Conservation (phyloP, 495 filamentous ascomycete genomes). For the Platismatia glauca region DNA sequence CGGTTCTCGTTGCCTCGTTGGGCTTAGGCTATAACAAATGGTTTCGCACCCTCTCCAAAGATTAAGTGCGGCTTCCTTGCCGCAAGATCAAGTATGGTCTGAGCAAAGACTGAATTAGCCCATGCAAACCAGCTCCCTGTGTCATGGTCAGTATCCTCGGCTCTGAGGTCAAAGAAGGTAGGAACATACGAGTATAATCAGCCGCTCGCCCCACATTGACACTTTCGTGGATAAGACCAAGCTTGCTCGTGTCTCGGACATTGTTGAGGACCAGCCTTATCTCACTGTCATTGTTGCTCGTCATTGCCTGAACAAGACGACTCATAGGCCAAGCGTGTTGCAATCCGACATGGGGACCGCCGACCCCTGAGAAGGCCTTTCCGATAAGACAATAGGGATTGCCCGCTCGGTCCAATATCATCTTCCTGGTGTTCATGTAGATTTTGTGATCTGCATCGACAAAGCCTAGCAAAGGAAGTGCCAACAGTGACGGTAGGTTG, state of each 20-base stretch:
- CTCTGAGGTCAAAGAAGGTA: background rate
- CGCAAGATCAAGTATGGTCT: constrained; percentile 85
- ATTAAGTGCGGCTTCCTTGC: constrained; percentile 79
- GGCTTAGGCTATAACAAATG: constrained; percentile 19
- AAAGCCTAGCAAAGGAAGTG: constrained; percentile 83
- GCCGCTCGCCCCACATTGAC: constrained; percentile 68
- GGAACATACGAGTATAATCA: constrained; percentile 64
- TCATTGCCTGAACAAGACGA: constrained; percentile 81
- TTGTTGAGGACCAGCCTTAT: constrained; percentile 61
- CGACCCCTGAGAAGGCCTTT: constrained; percentile 75
- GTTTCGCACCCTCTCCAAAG: constrained; percentile 50
- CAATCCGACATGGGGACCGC: constrained; percentile 73
- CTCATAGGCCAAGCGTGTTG: constrained; percentile 97
- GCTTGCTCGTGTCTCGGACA: constrained; percentile 60
- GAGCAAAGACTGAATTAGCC: constrained; percentile 94
- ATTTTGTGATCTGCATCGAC: constrained; percentile 52
- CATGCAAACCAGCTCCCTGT: constrained; percentile 89
- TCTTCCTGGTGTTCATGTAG: constrained; percentile 85
- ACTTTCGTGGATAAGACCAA: constrained; percentile 87
- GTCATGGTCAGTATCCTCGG: constrained; percentile 25
- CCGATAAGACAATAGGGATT: constrained; percentile 90
- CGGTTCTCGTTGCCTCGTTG: background rate
- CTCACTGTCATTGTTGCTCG: constrained; percentile 76
- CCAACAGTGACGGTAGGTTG: constrained; percentile 83
- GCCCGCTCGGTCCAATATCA: constrained; percentile 67